Evolutionary conservation across 2,329 filamentous ascomycete genomes (phyloP).

Genomic region (Alternaria gaisen): DNA sequence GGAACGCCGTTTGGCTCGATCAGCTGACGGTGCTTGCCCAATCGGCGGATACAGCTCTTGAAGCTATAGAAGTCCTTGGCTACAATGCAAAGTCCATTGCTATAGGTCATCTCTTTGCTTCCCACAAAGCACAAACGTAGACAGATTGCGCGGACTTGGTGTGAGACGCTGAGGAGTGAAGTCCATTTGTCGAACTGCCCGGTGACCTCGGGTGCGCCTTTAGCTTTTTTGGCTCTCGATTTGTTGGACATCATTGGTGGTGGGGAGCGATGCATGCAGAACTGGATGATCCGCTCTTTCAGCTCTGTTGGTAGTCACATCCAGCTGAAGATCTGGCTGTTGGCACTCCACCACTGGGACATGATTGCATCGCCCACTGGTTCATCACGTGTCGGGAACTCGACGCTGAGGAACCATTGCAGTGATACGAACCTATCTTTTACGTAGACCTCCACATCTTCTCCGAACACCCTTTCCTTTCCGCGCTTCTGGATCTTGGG

Average conservation of each 20-base stretch:
- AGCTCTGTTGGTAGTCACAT: conserved; percentile 33
- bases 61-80: not conserved
- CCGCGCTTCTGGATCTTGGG: not conserved
- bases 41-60: conserved; percentile 16
- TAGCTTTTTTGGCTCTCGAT: not conserved
- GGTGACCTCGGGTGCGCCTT: conserved; percentile 25
- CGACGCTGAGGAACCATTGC: conserved; percentile 7
- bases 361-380: conserved; percentile 5
- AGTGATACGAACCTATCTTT: conserved; percentile 8
- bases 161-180: conserved; percentile 29
- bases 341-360: conserved; percentile 33
- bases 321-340: conserved; percentile 42
- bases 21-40: conserved; percentile 28
- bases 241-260: not conserved
- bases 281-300: conserved; percentile 35
- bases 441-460: not conserved
- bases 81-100: conserved; percentile 19
- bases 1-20: conserved; percentile 20
- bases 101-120: conserved; percentile 9
- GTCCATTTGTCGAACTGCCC: conserved; percentile 28
- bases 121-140: conserved; percentile 34
- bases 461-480: not conserved
- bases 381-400: conserved; percentile 8
- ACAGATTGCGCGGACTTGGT: conserved; percentile 33
- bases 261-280: conserved; percentile 23